Evolutionary conservation across 2,329 filamentous ascomycete genomes (phyloP).

Genomic region (Diatrype stigma): DNA sequence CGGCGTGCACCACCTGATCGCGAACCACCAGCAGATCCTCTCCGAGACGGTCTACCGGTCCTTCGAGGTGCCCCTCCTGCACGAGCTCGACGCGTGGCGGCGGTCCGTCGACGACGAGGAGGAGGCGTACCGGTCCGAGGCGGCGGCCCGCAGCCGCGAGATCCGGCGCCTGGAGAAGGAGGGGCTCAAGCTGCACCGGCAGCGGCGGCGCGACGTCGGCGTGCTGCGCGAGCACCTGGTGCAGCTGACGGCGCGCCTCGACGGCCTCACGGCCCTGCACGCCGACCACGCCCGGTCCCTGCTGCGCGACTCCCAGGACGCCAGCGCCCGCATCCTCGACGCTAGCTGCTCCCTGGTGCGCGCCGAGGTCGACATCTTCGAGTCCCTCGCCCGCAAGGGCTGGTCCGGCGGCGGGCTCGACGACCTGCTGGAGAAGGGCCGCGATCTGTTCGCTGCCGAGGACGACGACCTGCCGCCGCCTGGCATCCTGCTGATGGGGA

Average conservation of each 20-base stretch:
- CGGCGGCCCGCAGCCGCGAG: constrained; percentile 52
- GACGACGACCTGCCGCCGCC: constrained; percentile 19
- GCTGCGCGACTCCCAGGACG: constrained; percentile 61
- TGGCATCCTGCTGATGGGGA: not conserved
- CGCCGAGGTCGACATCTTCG: constrained; percentile 67
- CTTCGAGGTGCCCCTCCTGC: constrained; percentile 66
- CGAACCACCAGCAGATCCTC: constrained; percentile 67
- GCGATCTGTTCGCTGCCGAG: constrained; percentile 53
- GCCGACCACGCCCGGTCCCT: constrained; percentile 56
- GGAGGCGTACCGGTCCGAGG: constrained; percentile 52
- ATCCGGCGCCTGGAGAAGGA: constrained; percentile 63
- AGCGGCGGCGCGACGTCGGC: constrained; percentile 56
- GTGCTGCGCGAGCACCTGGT: constrained; percentile 61
- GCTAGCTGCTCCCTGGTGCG: constrained; percentile 62
- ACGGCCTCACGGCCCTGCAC: constrained; percentile 58
- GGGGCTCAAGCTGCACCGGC: constrained; percentile 57
- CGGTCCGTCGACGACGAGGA: constrained; percentile 62
- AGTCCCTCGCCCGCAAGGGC: constrained; percentile 61
- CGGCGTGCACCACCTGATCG: constrained; percentile 63
- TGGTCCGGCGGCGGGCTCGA: constrained; percentile 65
- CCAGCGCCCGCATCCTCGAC: constrained; percentile 58
- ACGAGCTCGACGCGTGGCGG: constrained; percentile 64
- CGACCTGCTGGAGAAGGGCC: constrained; percentile 60
- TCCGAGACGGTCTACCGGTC: constrained; percentile 64
- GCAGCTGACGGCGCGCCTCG: constrained; percentile 57